Conservation (phyloP, 2,329 filamentous ascomycete species). For the Diplocarpon rosae region DNA sequence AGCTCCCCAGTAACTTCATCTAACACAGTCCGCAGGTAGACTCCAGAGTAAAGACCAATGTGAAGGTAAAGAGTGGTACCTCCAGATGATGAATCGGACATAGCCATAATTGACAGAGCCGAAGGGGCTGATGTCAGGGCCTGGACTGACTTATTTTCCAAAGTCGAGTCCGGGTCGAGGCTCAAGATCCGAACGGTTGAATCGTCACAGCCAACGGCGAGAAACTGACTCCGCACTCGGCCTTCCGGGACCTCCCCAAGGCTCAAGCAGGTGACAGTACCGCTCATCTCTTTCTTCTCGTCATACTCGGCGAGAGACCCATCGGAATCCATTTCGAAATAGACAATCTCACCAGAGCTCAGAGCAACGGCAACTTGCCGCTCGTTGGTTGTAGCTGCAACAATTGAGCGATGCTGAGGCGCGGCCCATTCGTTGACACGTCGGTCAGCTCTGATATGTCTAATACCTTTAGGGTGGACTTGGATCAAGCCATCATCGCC, state of each 20-base stretch:
- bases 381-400: slow-evolving; percentile 86
- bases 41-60: slow-evolving; percentile 88
- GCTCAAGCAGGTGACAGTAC: slow-evolving; percentile 89
- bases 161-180: slow-evolving; percentile 76
- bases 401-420: slow-evolving; percentile 88
- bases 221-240: slow-evolving; percentile 75
- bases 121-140: slow-evolving; percentile 85
- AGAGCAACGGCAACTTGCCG: slow-evolving; percentile 87
- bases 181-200: slow-evolving; percentile 89
- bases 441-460: slow-evolving; percentile 69
- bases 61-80: slow-evolving; percentile 87
- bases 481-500: slow-evolving; percentile 89
- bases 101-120: slow-evolving; percentile 81
- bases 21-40: slow-evolving; percentile 88
- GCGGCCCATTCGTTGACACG: slow-evolving; percentile 87
- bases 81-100: slow-evolving; percentile 86
- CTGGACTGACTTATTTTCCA: slow-evolving; percentile 91
- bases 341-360: slow-evolving; percentile 92
- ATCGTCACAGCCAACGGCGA: slow-evolving; percentile 95
- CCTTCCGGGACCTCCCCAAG: slow-evolving; percentile 88
- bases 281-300: slow-evolving; percentile 89
- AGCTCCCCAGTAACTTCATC: slow-evolving; percentile 94
- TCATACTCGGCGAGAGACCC: slow-evolving; percentile 88
- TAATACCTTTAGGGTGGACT: slow-evolving; percentile 91
- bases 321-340: slow-evolving; percentile 94